Evolutionary conservation across 164 flowering plant genomes (phyloP), one percentile per base, ranked within the genome.

Genomic region (Tetracentron sinense): DNA sequence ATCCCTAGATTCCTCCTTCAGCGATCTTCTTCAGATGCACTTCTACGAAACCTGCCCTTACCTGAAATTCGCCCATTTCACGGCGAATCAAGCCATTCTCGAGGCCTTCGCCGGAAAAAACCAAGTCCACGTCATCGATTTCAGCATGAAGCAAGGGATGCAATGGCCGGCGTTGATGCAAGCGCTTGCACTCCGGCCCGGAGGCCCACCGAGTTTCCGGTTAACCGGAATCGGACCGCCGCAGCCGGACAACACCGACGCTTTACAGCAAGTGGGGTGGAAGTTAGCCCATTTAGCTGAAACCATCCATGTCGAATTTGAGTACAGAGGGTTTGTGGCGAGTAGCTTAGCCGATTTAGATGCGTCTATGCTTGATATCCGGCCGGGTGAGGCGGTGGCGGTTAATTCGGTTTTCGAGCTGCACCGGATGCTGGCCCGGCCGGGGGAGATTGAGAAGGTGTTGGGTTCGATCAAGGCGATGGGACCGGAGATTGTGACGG

Each of bases 21-120:
- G 70, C 19, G 73, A 75, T 26, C 58, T 69, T 17, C 73, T 75
- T 3, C 59, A 69, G 54, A 66, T 63, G 70, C 73, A 71, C 58
- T 76, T 76, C 55, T n/a, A n/a, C n/a, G n/a, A n/a, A n/a, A n/a
- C n/a, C n/a, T n/a, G n/a, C n/a, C n/a, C n/a, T n/a, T n/a, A n/a
- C n/a, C n/a, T n/a, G n/a, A n/a, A n/a, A n/a, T n/a, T n/a, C n/a
- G n/a, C n/a, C n/a, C n/a, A n/a, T 50, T 89, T 91, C 76, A 89
- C 97, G 0, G 96, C 94, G 15, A 91, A 89, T 53, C 97, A 91
- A 51, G n/a, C n/a, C n/a, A n/a, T n/a, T n/a, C n/a, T n/a, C n/a
- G n/a, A n/a, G n/a, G n/a, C n/a, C n/a, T n/a, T 89, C 50, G 82
- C 79, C 6, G 81, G 85, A 6, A 82, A 82, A 16, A 70, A 21